Percentiles rank a stretch among this genome's conserved stretches.
These are phyloP conservation scores for Glycine tomentella DNA, from an alignment of 306 rosid species.

Conservation along the genomic window DNA sequence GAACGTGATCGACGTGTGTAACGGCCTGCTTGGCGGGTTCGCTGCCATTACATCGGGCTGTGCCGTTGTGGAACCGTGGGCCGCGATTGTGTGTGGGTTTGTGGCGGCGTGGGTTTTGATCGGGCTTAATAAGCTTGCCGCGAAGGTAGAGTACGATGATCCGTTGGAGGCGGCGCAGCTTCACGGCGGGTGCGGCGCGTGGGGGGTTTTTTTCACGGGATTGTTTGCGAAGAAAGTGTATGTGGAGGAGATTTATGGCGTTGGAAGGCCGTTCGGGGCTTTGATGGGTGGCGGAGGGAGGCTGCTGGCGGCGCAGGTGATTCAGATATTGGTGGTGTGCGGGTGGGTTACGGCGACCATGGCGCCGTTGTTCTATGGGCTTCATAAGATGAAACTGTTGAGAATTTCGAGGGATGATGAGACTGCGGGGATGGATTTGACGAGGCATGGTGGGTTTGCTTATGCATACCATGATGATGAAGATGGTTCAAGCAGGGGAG, in stretches of 20 bases:
- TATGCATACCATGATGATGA: conserved; percentile 60
- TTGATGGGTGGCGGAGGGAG: conserved; percentile 79
- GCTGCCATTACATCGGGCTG: conserved; percentile 83
- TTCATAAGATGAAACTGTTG: conserved; percentile 60
- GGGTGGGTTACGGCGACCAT: conserved; percentile 83
- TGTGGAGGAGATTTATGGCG: conserved; percentile 61
- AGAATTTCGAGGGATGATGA: conserved; percentile 71
- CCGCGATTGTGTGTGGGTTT: conserved; percentile 76
- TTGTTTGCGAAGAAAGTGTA: conserved; percentile 62
- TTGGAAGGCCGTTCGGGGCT: conserved; percentile 62
- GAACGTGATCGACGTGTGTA: conserved; percentile 83
- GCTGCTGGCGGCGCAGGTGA: conserved; percentile 68
- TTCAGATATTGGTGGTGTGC: conserved; percentile 59
- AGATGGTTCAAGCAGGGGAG: conserved; percentile 3
- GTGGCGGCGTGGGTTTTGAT: conserved; percentile 75
- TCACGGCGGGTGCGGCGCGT: conserved; percentile 87
- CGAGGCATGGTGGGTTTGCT: conserved; percentile 86
- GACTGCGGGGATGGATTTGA: conserved; percentile 77
- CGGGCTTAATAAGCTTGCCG: conserved; percentile 63
- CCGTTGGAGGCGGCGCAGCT: conserved; percentile 86
- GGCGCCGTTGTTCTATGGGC: conserved; percentile 71
- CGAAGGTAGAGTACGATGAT: conserved; percentile 62
- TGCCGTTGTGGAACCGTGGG: conserved; percentile 86
- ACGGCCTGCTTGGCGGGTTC: conserved; percentile 78
- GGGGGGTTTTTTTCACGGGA: conserved; percentile 81